A percentile compares a stretch with the other conserved stretches of the same genome.
Evolutionary conservation across 1,284 basidiomycete genomes (phyloP).

Genomic region (Coriolopsis trogii): DNA sequence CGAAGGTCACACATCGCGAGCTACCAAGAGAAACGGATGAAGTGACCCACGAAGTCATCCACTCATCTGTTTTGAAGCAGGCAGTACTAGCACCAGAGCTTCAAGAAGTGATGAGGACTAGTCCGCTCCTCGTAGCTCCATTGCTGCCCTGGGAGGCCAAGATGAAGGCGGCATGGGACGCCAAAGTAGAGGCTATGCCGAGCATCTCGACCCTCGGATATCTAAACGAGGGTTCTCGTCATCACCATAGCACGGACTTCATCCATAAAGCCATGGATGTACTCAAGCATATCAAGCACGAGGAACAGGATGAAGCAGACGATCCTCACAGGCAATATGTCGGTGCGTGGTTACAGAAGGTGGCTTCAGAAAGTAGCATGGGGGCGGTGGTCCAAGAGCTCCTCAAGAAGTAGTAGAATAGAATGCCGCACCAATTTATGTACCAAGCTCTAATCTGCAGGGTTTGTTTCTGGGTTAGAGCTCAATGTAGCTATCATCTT

Average conservation of each 20-base stretch:
- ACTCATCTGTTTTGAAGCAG: conserved; percentile 60
- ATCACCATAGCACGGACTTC: conserved; percentile 3
- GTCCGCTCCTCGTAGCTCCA: conserved; percentile 46
- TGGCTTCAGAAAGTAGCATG: conserved; percentile 22
- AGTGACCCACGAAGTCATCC: conserved; percentile 62
- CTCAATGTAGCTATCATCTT: too few species aligned
- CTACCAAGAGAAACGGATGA: conserved; percentile 49
- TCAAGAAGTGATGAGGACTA: conserved; percentile 37
- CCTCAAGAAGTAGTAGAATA: conserved; percentile 2
- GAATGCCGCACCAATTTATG: too few species aligned
- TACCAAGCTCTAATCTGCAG: too few species aligned
- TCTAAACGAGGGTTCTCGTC: too few species aligned
- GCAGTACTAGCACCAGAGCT: conserved; percentile 39
- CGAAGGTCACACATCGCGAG: conserved; percentile 45
- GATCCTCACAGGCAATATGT: conserved; percentile 8
- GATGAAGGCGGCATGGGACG: conserved; percentile 49
- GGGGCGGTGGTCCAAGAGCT: conserved; percentile 24
- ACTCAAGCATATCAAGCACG: conserved; percentile 8
- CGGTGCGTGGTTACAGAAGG: conserved; percentile 10
- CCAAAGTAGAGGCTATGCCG: conserved; percentile 11
- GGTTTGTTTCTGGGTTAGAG: too few species aligned
- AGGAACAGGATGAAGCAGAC: not conserved
- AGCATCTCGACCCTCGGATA: too few species aligned
- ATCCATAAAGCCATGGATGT: conserved; percentile 9
- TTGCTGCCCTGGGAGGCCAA: conserved; percentile 58